Conservation (phyloP, 805 yeast species). For the Scheffersomyces coipomensis region DNA sequence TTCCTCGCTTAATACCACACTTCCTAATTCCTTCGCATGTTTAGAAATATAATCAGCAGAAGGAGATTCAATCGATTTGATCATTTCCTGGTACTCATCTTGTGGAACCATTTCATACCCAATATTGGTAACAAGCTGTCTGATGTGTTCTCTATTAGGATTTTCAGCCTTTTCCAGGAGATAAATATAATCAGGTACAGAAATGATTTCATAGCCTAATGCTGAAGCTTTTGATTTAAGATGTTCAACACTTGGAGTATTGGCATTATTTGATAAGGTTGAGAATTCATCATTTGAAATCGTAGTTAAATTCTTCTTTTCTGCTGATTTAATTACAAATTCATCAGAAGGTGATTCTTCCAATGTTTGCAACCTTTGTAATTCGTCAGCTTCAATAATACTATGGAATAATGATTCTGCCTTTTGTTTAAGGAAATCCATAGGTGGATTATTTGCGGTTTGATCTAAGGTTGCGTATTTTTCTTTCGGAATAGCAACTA, state of each 20-base stretch:
- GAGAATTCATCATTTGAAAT: slow-evolving; percentile 10
- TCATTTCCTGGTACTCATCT: slow-evolving; percentile 9
- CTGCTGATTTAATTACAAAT: slow-evolving; percentile 9
- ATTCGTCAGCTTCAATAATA: slow-evolving; percentile 11
- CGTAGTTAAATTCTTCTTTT: slow-evolving; percentile 10
- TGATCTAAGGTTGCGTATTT: slow-evolving; percentile 1
- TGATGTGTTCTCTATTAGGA: background rate
- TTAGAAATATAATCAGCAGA: slow-evolving; percentile 1
- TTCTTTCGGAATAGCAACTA: slow-evolving; percentile 1
- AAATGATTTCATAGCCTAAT: slow-evolving; percentile 8
- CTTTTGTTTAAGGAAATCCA: slow-evolving; percentile 5
- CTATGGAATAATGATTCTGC: slow-evolving; percentile 13
- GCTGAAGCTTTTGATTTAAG: slow-evolving; percentile 3
- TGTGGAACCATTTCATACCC: slow-evolving; percentile 9
- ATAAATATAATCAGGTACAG: slow-evolving; percentile 1
- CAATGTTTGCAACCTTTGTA: background rate
- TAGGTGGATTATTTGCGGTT: slow-evolving; percentile 2
- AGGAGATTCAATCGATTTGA: background rate
- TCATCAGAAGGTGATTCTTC: slow-evolving; percentile 5
- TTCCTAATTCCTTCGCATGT: slow-evolving; percentile 10
- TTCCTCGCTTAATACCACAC: slow-evolving; percentile 11
- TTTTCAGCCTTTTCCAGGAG: slow-evolving; percentile 7
- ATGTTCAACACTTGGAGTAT: slow-evolving; percentile 8
- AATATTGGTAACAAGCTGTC: slow-evolving; percentile 10
- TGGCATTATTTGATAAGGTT: slow-evolving; percentile 4